Evolutionary conservation across 306 rosid species (phyloP).

Genomic region (Hippophae gyantsensis): DNA sequence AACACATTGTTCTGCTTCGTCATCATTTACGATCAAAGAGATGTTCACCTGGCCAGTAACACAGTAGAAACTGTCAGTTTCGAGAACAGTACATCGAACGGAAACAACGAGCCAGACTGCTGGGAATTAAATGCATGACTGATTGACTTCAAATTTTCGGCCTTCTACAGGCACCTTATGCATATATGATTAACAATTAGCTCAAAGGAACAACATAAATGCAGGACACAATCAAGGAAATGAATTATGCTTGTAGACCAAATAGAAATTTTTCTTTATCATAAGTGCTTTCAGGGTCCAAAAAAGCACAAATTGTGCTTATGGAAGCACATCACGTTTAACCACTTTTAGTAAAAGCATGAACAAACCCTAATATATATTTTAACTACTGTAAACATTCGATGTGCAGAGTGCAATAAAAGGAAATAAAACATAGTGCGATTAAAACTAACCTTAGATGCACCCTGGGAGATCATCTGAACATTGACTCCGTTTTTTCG

Average conservation of each 20-base stretch:
- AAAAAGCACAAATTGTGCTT: too few species aligned
- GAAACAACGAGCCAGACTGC: neutral
- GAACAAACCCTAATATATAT: too few species aligned
- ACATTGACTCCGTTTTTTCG: constrained; percentile 74
- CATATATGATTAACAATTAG: too few species aligned
- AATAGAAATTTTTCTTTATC: too few species aligned
- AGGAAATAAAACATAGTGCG: neutral
- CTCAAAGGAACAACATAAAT: too few species aligned
- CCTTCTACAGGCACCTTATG: neutral
- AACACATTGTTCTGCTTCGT: constrained; percentile 78
- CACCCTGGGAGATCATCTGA: constrained; percentile 99
- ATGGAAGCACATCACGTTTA: too few species aligned
- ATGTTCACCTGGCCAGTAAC: constrained; percentile 60
- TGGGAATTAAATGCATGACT: neutral
- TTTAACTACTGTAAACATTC: too few species aligned
- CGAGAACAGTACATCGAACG: neutral
- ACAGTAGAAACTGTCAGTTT: constrained; percentile 12
- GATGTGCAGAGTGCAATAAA: neutral
- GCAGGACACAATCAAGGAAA: neutral
- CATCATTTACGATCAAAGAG: constrained; percentile 78
- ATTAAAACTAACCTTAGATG: constrained; percentile 53
- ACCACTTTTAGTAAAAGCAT: too few species aligned
- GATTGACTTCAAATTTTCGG: neutral
- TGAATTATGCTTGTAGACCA: too few species aligned
- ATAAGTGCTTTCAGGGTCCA: too few species aligned